These are phyloP conservation scores for Orbilia quercus DNA, from an alignment of 2,329 filamentous ascomycete genomes.

Conservation along the genomic window DNA sequence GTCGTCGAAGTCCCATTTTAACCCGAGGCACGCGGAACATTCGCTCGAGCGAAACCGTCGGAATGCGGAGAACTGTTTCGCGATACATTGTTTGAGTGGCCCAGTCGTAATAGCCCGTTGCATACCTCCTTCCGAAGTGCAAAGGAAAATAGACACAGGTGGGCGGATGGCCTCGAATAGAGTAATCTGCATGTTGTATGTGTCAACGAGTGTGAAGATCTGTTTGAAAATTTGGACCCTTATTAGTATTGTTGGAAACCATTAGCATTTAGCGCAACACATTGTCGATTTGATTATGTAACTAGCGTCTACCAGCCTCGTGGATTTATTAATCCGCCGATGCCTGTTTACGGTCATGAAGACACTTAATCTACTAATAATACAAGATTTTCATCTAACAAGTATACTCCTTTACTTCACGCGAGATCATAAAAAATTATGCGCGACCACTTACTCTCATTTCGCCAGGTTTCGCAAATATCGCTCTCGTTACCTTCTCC, in stretches of 20 bases:
- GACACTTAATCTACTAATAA: no score
- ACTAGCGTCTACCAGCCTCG: no score
- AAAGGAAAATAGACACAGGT: conserved; percentile 65
- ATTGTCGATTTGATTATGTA: no score
- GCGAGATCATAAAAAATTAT: background rate
- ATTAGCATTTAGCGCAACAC: no score
- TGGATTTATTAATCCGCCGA: no score
- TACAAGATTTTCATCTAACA: no score
- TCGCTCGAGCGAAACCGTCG: conserved; percentile 62
- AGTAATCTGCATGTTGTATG: conserved; percentile 62
- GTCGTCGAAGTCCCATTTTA: conserved; percentile 61
- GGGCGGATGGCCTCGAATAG: conserved; percentile 62
- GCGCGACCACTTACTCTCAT: conserved; percentile 57
- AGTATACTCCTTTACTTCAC: no score
- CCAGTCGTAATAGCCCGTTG: conserved; percentile 66
- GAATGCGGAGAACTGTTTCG: conserved; percentile 65
- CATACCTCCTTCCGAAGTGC: conserved; percentile 66
- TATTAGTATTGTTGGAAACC: no score
- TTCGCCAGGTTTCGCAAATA: conserved; percentile 60
- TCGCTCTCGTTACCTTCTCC: conserved; percentile 60
- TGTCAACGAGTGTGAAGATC: conserved; percentile 63
- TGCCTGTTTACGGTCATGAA: no score
- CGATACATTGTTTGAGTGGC: conserved; percentile 63
- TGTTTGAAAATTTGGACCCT: conserved; percentile 23
- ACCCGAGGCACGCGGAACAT: conserved; percentile 62